Conservation (phyloP, 2,329 filamentous ascomycete genomes). For the Iodosphaeria phyllophila region DNA sequence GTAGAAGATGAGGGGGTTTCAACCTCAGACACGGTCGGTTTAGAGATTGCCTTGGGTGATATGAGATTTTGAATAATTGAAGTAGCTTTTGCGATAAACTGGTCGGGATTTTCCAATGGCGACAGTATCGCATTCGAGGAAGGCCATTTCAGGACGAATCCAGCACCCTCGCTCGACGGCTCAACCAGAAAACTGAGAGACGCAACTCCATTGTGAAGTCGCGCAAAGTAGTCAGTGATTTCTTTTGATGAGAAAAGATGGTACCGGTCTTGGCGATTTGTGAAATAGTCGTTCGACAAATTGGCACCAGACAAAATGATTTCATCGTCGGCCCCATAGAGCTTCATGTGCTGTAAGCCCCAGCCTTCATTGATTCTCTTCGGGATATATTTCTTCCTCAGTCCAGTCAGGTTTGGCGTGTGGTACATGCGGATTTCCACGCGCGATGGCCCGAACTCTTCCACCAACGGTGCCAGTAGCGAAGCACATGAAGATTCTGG, state of each 20-base stretch:
- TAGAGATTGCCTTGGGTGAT: conserved; percentile 19
- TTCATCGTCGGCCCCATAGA: conserved; percentile 90
- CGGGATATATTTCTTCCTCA: conserved; percentile 69
- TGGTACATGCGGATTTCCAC: conserved; percentile 97
- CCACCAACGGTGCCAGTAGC: conserved; percentile 63
- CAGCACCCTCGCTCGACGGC: conserved; percentile 35
- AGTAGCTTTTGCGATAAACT: conserved; percentile 53
- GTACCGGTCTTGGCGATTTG: conserved; percentile 85
- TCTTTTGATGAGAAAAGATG: conserved; percentile 70
- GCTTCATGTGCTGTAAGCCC: conserved; percentile 97
- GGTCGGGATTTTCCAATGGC: conserved; percentile 49
- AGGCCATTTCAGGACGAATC: conserved; percentile 57
- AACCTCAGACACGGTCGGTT: conserved; percentile 9
- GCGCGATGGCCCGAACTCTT: conserved; percentile 64
- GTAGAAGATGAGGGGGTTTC: conserved; percentile 11
- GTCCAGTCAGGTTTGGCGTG: conserved; percentile 80
- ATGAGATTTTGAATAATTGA: conserved; percentile 48
- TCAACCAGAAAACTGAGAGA: conserved; percentile 67
- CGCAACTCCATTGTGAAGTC: conserved; percentile 58
- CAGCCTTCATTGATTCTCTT: conserved; percentile 92
- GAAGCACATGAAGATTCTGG: conserved; percentile 77
- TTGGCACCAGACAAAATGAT: conserved; percentile 92
- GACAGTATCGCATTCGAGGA: conserved; percentile 52
- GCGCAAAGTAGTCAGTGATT: conserved; percentile 66
- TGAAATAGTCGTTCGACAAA: conserved; percentile 85